These are phyloP conservation scores for Panicum virgatum DNA, from an alignment of 202 grass and related monocot genomes.

Conservation along the genomic window DNA sequence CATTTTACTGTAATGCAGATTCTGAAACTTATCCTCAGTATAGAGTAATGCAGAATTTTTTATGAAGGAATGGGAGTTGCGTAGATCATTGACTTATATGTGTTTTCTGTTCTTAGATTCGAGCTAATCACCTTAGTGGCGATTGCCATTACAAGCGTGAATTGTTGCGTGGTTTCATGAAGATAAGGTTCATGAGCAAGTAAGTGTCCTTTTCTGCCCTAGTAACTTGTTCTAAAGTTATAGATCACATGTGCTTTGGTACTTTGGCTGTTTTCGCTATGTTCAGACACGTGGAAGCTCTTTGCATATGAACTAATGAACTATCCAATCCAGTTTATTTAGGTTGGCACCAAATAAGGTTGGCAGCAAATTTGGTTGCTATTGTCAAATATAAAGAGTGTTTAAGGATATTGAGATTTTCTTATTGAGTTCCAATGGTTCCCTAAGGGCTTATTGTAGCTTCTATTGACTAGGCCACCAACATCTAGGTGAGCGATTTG, in stretches of 20 bases:
- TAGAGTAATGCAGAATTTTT: too few species aligned
- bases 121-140: too few species aligned
- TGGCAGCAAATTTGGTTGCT: not conserved
- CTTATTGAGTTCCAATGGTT: not conserved
- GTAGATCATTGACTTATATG: too few species aligned
- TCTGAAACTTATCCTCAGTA: too few species aligned
- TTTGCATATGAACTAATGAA: not conserved
- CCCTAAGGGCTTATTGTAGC: not conserved
- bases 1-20: too few species aligned
- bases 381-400: slow-evolving; percentile 3
- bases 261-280: not conserved
- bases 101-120: too few species aligned
- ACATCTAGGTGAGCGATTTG: too few species aligned
- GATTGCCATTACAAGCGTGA: too few species aligned
- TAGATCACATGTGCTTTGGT: not conserved
- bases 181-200: slow-evolving; percentile 90
- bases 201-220: slow-evolving; percentile 48
- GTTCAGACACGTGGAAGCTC: not conserved
- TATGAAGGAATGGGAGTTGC: too few species aligned
- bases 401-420: not conserved
- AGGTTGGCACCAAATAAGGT: not conserved
- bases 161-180: slow-evolving; percentile 87
- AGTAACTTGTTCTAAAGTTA: not conserved
- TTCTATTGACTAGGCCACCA: too few species aligned
- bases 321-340: not conserved